Base-by-base conservation (phyloP, 192 early-diverging fungal genomes). In the Podila epicladia region DNA sequence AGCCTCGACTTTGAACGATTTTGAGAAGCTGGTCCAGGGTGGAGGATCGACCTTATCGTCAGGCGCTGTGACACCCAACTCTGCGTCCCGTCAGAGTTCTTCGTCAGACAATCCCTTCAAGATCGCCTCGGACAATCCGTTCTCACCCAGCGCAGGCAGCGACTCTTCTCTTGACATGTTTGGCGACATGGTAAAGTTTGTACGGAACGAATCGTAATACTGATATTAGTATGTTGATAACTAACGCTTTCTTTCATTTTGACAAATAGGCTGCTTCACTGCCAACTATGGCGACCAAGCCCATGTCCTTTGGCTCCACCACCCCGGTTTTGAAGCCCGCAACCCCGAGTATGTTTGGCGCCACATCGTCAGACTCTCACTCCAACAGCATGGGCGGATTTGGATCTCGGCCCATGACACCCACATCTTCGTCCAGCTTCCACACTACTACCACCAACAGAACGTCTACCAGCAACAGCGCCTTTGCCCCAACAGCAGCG, bases 11-110 rank as follows among this genome's bases (percentile, higher is more conserved):
- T 32, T 80, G 62, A 71, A 80, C 28, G 75, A 83, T 32, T 83
- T 83, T 79, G 82, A 75, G 63, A 76, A 77, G 59, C 68, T 83
- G 15, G 82, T 83, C 2, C 41, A 48, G 19, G 82, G 82, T 31
- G 80, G 71, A 53, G 22, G 50, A 17, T 61, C 61, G 20, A 37
- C 35, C 35, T 37, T 37, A 9, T 37, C 35, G 35, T 37, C 35
- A 37, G 66, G 66, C 11, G 9, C 49, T 19, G 33, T 32, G 31
- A 63, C 70, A 19, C 51, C 66, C 13, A 73, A 28, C 35, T 50
- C 70, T 31, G 33, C 15, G 11, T 32, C 62, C 8, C 61, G 67
- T 11, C 65, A 28, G 31, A 65, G 65, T 4, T 64, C 77, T 1
- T 28, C 37, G 4, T 49, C 41, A 12, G 77, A 80, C 2, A 80